phyloP scores from a whole-genome alignment of 1,284 basidiomycete species.

The Ceratobasidium sp. region DNA sequence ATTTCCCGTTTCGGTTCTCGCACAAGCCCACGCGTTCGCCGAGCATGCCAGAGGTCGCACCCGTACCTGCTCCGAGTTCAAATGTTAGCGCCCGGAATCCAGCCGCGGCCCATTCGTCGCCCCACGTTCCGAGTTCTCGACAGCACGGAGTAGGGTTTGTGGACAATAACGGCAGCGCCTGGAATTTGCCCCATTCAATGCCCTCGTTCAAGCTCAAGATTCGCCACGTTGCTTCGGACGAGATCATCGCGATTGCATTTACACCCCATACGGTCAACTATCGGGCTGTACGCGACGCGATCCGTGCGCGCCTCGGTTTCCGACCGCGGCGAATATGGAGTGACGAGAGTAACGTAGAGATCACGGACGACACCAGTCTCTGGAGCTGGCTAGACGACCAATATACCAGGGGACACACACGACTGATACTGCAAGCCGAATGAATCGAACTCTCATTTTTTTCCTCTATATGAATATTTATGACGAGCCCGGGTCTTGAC shows the following conservation, averaged over 20 bases:
- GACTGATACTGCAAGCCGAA: constrained; percentile 35
- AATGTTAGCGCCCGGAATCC: not conserved
- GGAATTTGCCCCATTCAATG: constrained; percentile 21
- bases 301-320: constrained; percentile 31
- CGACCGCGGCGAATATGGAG: constrained; percentile 18
- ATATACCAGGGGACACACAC: constrained; percentile 41
- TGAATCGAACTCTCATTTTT: constrained; percentile 25
- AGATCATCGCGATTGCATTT: constrained; percentile 38
- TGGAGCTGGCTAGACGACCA: constrained; percentile 32
- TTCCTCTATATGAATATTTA: constrained; percentile 26
- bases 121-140: constrained; percentile 6
- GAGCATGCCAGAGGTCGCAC: not conserved
- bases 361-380: constrained; percentile 17
- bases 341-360: constrained; percentile 6
- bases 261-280: constrained; percentile 27
- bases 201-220: constrained; percentile 36
- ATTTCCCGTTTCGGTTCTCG: constrained; percentile 39
- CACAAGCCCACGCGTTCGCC: constrained; percentile 8
- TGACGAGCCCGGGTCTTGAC: constrained; percentile 27
- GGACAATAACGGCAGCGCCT: constrained; percentile 5
- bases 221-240: constrained; percentile 23
- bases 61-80: not conserved
- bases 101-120: not conserved
- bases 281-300: constrained; percentile 30
- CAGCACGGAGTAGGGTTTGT: constrained; percentile 1